Evolutionary conservation across 345 rosid genomes (phyloP), one percentile per base, ranked within the genome.

Genomic region (Moricandia moricandioides): DNA sequence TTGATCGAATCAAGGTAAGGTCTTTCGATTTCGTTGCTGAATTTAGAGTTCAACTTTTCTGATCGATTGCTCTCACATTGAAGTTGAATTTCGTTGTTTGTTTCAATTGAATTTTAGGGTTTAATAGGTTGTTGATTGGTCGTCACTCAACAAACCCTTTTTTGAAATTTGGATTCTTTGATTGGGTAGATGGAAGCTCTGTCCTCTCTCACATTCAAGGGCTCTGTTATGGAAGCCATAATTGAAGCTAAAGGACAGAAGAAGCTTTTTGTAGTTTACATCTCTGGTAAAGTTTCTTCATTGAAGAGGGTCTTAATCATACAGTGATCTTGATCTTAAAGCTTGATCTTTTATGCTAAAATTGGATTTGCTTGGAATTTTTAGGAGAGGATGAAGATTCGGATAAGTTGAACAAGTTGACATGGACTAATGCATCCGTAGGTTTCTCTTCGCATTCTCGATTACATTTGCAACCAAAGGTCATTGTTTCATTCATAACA

Each of bases 251-350:
- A 85, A 69, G 61, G 29, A 29, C 90, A 81, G 86, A 91, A 84
- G 89, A 94, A 89, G 72, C 94, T 91, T 69, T 86, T 94, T 49
- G 85, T 94, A 24, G 98, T 94, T 26, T 89, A 88, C 78, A 86
- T 91, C 58, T 89, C 95, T 47, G 96, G 97, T 91, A 77, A 72
- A 30, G n/a, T 9, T 3, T 17, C 65, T 39, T 21, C 24, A 21
- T 21, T 21, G 24, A 21, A 21, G 24, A 21, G 24, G 24, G 24
- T 21, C 24, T 0, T 52, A 5, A 7, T 35, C 43, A 52, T 63
- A 27, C 43, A 40, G 57, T 56, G 71, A 73, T 13, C 11, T 49
- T 4, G 43, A 2, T 39, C 43, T 39, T 39, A 39, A 35, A 39
- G 43, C 12, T 39, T 9, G 43, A 21, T 37, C 59, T 54, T 9